Percentiles rank a stretch among this genome's conserved stretches.
Evolutionary conservation across 1,284 basidiomycete species (phyloP).

Genomic region (Peniophora sp.): DNA sequence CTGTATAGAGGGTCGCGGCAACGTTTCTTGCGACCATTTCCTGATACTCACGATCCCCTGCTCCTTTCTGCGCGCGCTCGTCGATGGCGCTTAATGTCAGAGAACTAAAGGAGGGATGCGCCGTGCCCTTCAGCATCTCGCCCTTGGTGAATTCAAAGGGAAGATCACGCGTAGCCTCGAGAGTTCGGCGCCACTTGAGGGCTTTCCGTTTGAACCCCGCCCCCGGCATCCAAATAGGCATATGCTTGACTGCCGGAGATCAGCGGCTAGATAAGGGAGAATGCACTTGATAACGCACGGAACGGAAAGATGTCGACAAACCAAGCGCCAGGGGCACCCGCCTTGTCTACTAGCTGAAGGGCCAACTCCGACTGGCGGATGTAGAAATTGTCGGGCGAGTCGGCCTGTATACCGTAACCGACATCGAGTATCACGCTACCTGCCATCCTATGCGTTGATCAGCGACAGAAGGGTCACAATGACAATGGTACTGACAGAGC

Average conservation of each 20-base stretch:
- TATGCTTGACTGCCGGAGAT: slow-evolving; percentile 26
- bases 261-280: slow-evolving; percentile 5
- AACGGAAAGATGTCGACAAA: slow-evolving; percentile 50
- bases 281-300: slow-evolving; percentile 19
- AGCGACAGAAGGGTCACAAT: neutral
- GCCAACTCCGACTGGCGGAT: slow-evolving; percentile 35
- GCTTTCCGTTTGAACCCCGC: slow-evolving; percentile 48
- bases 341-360: slow-evolving; percentile 36
- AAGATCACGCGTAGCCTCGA: neutral
- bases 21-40: too few relatives aligned
- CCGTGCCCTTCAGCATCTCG: neutral
- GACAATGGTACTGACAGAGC: neutral
- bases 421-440: slow-evolving; percentile 34
- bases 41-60: too few relatives aligned
- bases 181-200: slow-evolving; percentile 14
- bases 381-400: slow-evolving; percentile 19
- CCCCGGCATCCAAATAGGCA: slow-evolving; percentile 51
- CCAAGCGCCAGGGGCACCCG: slow-evolving; percentile 43
- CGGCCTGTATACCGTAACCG: slow-evolving; percentile 21
- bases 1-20: neutral
- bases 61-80: too few relatives aligned
- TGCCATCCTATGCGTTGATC: slow-evolving; percentile 11
- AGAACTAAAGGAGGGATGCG: too few relatives aligned
- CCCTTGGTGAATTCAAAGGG: neutral
- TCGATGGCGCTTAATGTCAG: too few relatives aligned